Conservation (phyloP, 2,329 filamentous ascomycete genomes). For the Colletotrichum chlorophyti region DNA sequence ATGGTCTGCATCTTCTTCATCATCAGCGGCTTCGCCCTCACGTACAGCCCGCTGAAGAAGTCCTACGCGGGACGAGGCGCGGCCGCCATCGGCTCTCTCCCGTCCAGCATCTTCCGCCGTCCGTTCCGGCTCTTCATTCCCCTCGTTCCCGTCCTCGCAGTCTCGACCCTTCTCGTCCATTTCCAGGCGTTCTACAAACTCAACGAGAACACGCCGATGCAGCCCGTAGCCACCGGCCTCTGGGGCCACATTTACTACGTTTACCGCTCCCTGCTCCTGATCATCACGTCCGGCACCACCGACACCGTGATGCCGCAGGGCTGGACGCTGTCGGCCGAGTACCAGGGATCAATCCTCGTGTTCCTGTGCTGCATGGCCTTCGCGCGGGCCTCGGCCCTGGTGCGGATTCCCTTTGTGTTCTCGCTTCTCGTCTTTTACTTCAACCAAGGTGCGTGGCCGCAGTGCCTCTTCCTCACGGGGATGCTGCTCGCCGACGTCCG, state of each 20-base stretch:
- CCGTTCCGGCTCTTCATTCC: constrained; percentile 30
- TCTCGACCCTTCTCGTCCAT: background rate
- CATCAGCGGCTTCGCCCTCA: constrained; percentile 44
- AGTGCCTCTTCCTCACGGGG: constrained; percentile 13
- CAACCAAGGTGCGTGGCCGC: background rate
- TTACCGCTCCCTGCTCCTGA: constrained; percentile 55
- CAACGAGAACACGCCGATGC: background rate
- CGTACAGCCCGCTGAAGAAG: constrained; percentile 37
- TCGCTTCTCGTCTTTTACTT: constrained; percentile 49
- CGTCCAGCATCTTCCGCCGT: constrained; percentile 29
- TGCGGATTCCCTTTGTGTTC: constrained; percentile 50
- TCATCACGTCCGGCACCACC: constrained; percentile 55
- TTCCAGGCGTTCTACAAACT: background rate
- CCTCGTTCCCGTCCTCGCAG: constrained; percentile 3
- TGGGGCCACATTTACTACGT: constrained; percentile 53
- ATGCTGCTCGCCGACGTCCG: constrained; percentile 18
- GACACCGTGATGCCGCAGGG: constrained; percentile 61
- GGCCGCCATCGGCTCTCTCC: constrained; percentile 11
- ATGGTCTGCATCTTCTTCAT: constrained; percentile 45
- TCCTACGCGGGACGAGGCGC: constrained; percentile 25
- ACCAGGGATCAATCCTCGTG: constrained; percentile 62
- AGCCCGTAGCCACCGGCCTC: constrained; percentile 33
- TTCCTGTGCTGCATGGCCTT: constrained; percentile 60
- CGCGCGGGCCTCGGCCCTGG: constrained; percentile 48
- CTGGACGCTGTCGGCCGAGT: constrained; percentile 69